A percentile compares a stretch with the other conserved stretches of the same genome.
Evolutionary conservation across 768 basidiomycete species (phyloP).

Genomic region (Termitomyces sp.): DNA sequence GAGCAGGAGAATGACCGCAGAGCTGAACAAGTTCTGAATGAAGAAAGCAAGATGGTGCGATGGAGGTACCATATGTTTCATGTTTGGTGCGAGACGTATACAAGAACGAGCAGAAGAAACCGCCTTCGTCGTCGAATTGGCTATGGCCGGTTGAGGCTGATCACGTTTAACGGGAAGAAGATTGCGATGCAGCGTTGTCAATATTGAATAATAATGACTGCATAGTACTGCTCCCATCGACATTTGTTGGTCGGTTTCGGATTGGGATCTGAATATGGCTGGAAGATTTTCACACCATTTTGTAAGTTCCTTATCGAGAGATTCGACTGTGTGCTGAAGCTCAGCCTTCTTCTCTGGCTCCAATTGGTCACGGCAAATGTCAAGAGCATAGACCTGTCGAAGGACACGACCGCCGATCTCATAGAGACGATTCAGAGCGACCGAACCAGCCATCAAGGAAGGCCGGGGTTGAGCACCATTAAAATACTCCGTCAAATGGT

Average conservation of each 20-base stretch:
- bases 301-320: slow-evolving; percentile 68
- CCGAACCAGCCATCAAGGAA: slow-evolving; percentile 78
- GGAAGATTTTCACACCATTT: slow-evolving; percentile 85
- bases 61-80: slow-evolving; percentile 77
- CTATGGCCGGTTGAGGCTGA: slow-evolving; percentile 57
- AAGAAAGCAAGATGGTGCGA: slow-evolving; percentile 88
- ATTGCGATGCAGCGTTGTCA: slow-evolving; percentile 86
- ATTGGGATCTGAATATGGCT: slow-evolving; percentile 66
- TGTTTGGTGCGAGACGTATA: slow-evolving; percentile 79
- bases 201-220: slow-evolving; percentile 85
- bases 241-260: slow-evolving; percentile 71
- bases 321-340: slow-evolving; percentile 74
- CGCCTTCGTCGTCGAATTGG: slow-evolving; percentile 74
- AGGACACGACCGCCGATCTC: slow-evolving; percentile 82
- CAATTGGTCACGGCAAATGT: slow-evolving; percentile 67
- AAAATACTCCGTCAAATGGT: slow-evolving; percentile 66
- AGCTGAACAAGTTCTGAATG: slow-evolving; percentile 87
- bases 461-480: slow-evolving; percentile 55
- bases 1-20: slow-evolving; percentile 77
- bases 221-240: slow-evolving; percentile 83
- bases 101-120: slow-evolving; percentile 82
- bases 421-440: slow-evolving; percentile 73
- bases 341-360: slow-evolving; percentile 72
- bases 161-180: slow-evolving; percentile 78
- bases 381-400: slow-evolving; percentile 77